These are phyloP conservation scores for Wickerhamomyces rabaulensis DNA, from an alignment of 805 yeast species.

Conservation along the genomic window DNA sequence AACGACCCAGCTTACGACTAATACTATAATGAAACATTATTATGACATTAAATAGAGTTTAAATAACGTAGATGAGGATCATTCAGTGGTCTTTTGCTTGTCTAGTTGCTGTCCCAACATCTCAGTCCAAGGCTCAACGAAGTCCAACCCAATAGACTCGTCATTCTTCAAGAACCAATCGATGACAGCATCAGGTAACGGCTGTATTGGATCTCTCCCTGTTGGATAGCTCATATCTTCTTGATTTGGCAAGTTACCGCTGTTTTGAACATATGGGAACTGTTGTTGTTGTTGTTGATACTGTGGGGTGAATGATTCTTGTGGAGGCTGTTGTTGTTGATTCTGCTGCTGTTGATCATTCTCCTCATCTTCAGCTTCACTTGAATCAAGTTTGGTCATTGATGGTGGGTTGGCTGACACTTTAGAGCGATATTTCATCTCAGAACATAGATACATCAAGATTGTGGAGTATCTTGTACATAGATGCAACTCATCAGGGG, in stretches of 20 bases:
- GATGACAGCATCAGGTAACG: slow-evolving; percentile 31
- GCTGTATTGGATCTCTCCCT: slow-evolving; percentile 6
- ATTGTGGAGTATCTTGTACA: slow-evolving; percentile 77
- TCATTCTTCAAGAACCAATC: slow-evolving; percentile 46
- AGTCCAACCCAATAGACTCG: slow-evolving; percentile 48
- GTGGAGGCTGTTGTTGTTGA: slow-evolving; percentile 1
- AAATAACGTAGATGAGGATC: background rate
- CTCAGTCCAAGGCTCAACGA: slow-evolving; percentile 76
- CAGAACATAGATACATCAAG: slow-evolving; percentile 68
- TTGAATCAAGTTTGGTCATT: slow-evolving; percentile 18
- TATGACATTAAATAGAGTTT: background rate
- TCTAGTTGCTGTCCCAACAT: slow-evolving; percentile 62
- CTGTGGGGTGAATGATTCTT: background rate
- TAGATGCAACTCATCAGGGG: slow-evolving; percentile 86
- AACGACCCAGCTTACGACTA: background rate
- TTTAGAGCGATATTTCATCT: slow-evolving; percentile 51
- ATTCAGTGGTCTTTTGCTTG: slow-evolving; percentile 12
- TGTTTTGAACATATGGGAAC: background rate
- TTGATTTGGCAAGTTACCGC: background rate
- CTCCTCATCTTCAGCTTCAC: slow-evolving; percentile 18
- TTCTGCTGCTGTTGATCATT: slow-evolving; percentile 1
- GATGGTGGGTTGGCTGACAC: slow-evolving; percentile 23
- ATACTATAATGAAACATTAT: background rate
- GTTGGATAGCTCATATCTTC: background rate
- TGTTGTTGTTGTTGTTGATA: background rate